Conservation (phyloP, 495 filamentous ascomycete genomes). For the Bathelium albidoporum region DNA sequence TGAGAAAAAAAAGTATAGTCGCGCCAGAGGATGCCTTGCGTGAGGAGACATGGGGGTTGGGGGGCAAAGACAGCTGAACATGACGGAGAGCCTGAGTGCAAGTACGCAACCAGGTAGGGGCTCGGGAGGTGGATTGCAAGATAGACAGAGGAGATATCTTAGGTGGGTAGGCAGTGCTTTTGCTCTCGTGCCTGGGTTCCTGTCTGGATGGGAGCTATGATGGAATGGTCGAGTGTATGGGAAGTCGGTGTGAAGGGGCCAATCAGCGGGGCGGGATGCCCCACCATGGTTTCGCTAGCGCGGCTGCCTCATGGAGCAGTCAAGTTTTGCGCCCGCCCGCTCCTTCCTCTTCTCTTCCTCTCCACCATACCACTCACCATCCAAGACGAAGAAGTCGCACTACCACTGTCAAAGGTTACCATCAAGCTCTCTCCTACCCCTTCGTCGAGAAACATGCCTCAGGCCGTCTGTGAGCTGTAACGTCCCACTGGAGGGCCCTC, state of each 20-base stretch:
- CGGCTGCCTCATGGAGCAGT: not conserved
- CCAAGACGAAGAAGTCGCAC: conserved; percentile 3
- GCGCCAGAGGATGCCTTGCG: not conserved
- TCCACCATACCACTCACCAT: not conserved
- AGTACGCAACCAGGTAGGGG: not conserved
- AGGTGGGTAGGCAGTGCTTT: not conserved
- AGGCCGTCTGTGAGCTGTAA: conserved; percentile 4
- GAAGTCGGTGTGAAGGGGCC: not conserved
- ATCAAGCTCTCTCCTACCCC: not conserved
- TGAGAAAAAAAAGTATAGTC: not conserved
- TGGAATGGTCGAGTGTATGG: not conserved
- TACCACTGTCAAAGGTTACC: not conserved
- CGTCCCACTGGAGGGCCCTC: not conserved
- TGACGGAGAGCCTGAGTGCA: not conserved
- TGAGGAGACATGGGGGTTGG: not conserved
- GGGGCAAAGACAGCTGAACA: not conserved
- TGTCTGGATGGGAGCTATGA: not conserved
- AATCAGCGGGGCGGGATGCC: not conserved
- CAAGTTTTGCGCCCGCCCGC: conserved; percentile 1
- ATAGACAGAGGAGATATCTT: not conserved
- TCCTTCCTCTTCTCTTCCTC: not conserved
- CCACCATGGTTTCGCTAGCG: conserved; percentile 3
- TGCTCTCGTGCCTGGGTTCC: not conserved
- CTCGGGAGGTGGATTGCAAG: not conserved
- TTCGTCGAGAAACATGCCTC: conserved; percentile 6